Evolutionary conservation across 257 asterid genomes (phyloP).

Genomic region (Misopates orontium): DNA sequence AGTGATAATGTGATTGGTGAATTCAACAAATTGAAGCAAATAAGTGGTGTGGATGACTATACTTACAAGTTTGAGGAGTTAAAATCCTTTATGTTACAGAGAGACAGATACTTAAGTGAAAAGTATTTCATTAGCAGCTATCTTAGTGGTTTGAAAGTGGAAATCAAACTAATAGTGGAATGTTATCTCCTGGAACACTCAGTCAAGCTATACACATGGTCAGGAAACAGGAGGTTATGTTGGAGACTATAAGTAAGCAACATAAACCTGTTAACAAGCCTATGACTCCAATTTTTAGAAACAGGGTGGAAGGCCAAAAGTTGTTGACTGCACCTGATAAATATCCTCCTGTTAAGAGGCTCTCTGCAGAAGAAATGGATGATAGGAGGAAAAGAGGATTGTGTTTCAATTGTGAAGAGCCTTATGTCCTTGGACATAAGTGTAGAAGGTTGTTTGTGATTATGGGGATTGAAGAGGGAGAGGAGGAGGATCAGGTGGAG

Average conservation of each 20-base stretch:
- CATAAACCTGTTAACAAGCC: too few relatives aligned
- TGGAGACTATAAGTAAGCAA: not conserved
- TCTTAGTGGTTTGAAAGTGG: not conserved
- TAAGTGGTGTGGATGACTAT: not conserved
- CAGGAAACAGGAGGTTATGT: not conserved
- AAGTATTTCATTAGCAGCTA: not conserved
- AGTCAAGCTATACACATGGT: not conserved
- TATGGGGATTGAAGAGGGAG: not conserved
- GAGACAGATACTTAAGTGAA: not conserved
- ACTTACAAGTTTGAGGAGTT: not conserved
- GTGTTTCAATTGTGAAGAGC: constrained; percentile 3
- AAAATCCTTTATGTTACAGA: not conserved
- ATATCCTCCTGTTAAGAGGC: not conserved
- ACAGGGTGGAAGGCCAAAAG: not conserved
- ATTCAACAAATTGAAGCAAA: not conserved
- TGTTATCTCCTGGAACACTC: not conserved
- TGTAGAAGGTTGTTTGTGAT: not conserved
- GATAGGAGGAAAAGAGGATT: not conserved
- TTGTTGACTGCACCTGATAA: too few relatives aligned
- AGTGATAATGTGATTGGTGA: too few relatives aligned
- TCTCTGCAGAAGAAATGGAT: not conserved
- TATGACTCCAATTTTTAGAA: too few relatives aligned
- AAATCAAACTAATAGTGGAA: not conserved
- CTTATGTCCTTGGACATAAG: not conserved
- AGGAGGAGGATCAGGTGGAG: not conserved